Base-by-base conservation (phyloP, 106 monocot genomes). In the Cymbidium sinense region DNA sequence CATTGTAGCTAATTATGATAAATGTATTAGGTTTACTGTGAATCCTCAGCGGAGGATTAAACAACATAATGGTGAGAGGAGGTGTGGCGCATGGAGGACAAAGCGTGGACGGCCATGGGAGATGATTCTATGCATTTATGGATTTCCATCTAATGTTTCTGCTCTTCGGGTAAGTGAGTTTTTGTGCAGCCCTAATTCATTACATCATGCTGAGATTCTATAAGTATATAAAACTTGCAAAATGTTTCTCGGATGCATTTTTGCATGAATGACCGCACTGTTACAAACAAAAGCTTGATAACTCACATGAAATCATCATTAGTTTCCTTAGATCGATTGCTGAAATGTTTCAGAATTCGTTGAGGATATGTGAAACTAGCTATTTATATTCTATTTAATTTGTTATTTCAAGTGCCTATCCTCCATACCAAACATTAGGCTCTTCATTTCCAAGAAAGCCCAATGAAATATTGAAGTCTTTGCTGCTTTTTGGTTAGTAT, bases 121-220 rank as follows among this genome's bases (percentile, higher is more conserved):
- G 79, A 98, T 98, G 96, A 80, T 98, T 31, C 77, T 98, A 34
- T 98, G 96, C 84, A 92, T 98, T 72, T 83, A 98, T 76, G 96
- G 96, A 13, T 98, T 94, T 70, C 94, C 90, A 9, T 81, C 96
- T 27, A 92, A 94, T 77, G 84, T 98, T 34, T 78, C 92, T 30
- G 96, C 96, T 11, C 92, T 98, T 62, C 93, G 91, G 89, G 96
- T 96, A 50, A 21, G 27, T 96, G 62, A 21, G 27, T 43, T 44
- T 27, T 10, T 43, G 23, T 44, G 21, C 7, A 72, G 5, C n/a
- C 71, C 28, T 74, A 15, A 12, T 44, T 28, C 25, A 23, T 39
- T 71, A 39, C 23, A 37, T 71, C 19, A 8, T 71, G 11, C 19
- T 21, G 34, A 12, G 19, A 34, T 1, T 37, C 37, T 71, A 71